Base-by-base conservation (phyloP, 208 protist species). In the Acanthamoeba triangularis region DNA sequence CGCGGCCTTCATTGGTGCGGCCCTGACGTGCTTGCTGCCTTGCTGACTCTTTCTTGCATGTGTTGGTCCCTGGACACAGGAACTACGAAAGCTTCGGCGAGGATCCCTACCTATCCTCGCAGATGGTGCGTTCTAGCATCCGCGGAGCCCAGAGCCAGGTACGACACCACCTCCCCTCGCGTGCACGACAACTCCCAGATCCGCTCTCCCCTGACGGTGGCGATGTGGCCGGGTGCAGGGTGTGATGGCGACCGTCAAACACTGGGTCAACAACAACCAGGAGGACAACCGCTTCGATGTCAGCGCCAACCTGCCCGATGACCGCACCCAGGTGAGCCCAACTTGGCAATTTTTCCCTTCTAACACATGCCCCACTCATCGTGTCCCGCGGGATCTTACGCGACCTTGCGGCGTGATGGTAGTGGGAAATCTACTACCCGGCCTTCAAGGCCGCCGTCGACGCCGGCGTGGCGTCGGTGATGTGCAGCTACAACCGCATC, bases 401-500 rank as follows among this genome's bases (percentile, higher is more conserved):
- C 69, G 35, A n/a, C n/a, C 37, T 78, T 5, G 4, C 69, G 96
- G 1, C n/a, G 4, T 25, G 95, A 33, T 13, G 67, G 67, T 69
- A 84, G 67, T 96, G 72, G 35, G 97, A 98, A 84, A 91, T 98
- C 67, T 98, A 98, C 95, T 97, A 96, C 94, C 97, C 97, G n/a
- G 94, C 96, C 3, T 98, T 98, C 87, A 49, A 97, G 59, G 96
- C 65, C 13, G 97, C 97, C 33, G 80, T 98, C 25, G 90, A 80
- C 25, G 96, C 96, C n/a, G 97, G 94, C 76, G 97, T 97, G 41
- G 96, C 95, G 37, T 52, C 87, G 3, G 35, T 97, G 49, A 97
- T 97, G 97, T 98, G 97, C 93, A 94, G 90, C 33, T 98, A 98
- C 96, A 97, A 97, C 96, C 95, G 94, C 20, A 94, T 97, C 95